Evolutionary conservation across 352 stramenopile genomes (phyloP), one percentile per base, ranked within the genome.

Genomic region (Pseudoperonospora humuli): DNA sequence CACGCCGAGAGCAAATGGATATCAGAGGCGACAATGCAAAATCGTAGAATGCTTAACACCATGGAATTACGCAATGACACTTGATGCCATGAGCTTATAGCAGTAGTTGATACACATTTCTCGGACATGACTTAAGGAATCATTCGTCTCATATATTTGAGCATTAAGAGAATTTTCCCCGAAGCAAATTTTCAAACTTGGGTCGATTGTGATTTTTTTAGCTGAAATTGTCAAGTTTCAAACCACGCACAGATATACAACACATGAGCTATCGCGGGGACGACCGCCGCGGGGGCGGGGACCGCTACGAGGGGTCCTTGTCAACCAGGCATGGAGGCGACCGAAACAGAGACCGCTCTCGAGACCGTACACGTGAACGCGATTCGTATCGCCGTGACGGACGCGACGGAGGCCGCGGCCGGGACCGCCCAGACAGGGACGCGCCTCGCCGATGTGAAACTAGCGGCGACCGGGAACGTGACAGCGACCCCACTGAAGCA

Each of bases 351-450:
- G 61, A 67, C 2, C 37, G 51, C 8, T 43, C 48, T 10, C 40
- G 60, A n/a, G 54, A 66, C 18, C 23, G 56, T 5, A 43, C 53
- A 9, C 57, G 57, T 2, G 57, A 67, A 17, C 52, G 67, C 45
- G 65, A 67, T 47, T 55, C 61, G 19, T 68, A 77, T 46, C 54
- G 59, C 19, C 44, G 54, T 18, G 54, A 64, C 21, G 44, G 58
- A 18, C 44, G 54, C 20, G 54, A 64, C 21, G 44, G 58, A 25
- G 29, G 45, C 9, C 34, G 33, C n/a, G 39, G 39, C 18, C 36
- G 61, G 11, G 54, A 66, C 24, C 55, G 58, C 18, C 54, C 51
- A 3, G 62, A 78, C 26, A 45, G 53, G 15, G 66, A 67, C n/a
- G 49, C 57, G 14, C 53, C 71, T 21, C 61, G 50, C 25, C 58